Percentiles rank a stretch among this genome's conserved stretches.
Conservation (phyloP, 75 land plant species). For the Cupressus sempervirens region DNA sequence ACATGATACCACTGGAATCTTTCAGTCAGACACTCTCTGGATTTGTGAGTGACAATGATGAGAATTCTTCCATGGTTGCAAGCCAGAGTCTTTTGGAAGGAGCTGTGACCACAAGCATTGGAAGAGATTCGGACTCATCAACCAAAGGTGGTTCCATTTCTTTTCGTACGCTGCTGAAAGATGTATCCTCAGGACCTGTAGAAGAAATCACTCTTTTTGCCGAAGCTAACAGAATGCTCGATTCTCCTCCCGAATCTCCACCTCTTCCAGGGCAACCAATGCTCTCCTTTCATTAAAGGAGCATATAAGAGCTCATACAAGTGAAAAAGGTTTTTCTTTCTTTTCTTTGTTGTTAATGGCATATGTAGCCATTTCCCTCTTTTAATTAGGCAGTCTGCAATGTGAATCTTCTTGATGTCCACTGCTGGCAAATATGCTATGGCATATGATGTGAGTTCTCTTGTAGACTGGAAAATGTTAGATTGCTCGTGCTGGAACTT, state of each 20-base stretch:
- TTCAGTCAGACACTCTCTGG: constrained; percentile 21
- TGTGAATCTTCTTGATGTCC: constrained; percentile 1
- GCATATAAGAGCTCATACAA: constrained; percentile 5
- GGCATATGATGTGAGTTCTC: constrained; percentile 7
- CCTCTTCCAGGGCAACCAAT: constrained; percentile 28
- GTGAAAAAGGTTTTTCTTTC: background rate
- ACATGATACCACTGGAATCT: constrained; percentile 22
- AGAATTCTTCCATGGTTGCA: constrained; percentile 37
- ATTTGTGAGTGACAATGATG: constrained; percentile 28
- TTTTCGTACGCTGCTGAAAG: constrained; percentile 41
- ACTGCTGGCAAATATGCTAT: background rate
- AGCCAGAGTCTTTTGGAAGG: constrained; percentile 41
- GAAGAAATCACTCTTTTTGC: constrained; percentile 47
- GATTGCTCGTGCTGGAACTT: background rate
- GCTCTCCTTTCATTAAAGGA: constrained; percentile 17
- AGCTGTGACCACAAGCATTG: constrained; percentile 16
- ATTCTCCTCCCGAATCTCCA: constrained; percentile 42
- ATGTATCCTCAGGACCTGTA: constrained; percentile 20
- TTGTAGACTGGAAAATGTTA: constrained; percentile 9
- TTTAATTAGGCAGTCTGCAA: constrained; percentile 12
- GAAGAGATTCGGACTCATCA: constrained; percentile 43
- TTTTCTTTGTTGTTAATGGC: background rate
- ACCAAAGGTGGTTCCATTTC: constrained; percentile 53
- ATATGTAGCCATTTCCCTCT: background rate
- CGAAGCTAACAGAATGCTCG: constrained; percentile 15